Percentiles rank a stretch among this genome's conserved stretches.
Evolutionary conservation across 352 stramenopile genomes (phyloP).

Genomic region (Phytophthora quininea): DNA sequence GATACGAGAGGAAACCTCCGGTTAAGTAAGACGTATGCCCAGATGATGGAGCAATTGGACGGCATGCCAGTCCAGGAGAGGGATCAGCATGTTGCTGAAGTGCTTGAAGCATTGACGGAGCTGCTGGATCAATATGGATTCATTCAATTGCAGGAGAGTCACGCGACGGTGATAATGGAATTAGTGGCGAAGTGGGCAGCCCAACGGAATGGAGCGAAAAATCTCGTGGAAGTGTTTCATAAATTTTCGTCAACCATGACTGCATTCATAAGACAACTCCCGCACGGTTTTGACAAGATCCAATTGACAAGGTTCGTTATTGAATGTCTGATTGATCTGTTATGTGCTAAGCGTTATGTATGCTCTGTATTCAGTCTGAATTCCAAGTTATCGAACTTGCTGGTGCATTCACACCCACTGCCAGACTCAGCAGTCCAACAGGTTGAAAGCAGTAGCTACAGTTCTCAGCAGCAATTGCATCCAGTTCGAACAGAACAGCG

Average conservation of each 20-base stretch:
- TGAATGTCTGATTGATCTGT: constrained; percentile 6
- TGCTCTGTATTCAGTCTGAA: neutral
- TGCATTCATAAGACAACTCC: neutral
- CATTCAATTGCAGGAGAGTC: neutral
- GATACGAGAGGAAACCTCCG: neutral
- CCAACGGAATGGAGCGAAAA: neutral
- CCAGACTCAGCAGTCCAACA: too few species aligned
- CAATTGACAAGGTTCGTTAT: neutral
- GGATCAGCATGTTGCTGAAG: neutral
- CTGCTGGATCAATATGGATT: neutral
- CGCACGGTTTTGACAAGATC: neutral
- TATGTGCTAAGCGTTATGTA: neutral
- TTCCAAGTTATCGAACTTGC: neutral
- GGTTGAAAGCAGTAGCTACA: neutral
- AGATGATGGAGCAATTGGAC: neutral
- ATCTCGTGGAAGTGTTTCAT: neutral
- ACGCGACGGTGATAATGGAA: neutral
- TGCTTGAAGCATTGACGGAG: neutral
- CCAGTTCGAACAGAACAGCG: too few species aligned
- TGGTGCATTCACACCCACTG: too few species aligned
- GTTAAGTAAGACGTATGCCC: neutral
- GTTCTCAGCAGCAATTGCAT: neutral
- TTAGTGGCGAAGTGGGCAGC: neutral
- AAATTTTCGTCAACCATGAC: neutral
- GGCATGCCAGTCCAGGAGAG: neutral